phyloP scores from a whole-genome alignment of 1,284 basidiomycete genomes.

The Microbotryum violaceum region DNA sequence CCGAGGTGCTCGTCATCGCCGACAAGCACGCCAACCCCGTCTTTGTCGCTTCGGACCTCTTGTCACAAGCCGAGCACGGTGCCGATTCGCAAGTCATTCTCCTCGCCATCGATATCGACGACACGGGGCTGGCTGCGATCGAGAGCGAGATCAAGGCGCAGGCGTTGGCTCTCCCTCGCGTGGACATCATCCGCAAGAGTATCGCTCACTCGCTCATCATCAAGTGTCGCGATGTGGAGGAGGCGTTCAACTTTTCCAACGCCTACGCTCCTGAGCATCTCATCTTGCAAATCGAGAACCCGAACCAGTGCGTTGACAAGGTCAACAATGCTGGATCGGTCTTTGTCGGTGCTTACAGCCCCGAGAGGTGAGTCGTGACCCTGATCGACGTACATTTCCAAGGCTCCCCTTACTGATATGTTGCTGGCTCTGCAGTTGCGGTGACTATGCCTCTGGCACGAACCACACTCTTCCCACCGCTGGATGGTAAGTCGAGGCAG shows the following conservation, averaged over 20 bases:
- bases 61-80: conserved; percentile 97
- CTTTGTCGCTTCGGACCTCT: conserved; percentile 91
- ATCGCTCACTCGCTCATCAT: conserved; percentile 89
- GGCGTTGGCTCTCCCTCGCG: conserved; percentile 75
- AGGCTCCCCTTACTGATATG: neutral
- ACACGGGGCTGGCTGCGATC: conserved; percentile 60
- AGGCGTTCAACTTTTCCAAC: conserved; percentile 84
- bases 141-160: conserved; percentile 81
- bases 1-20: conserved; percentile 91
- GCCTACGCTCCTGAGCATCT: conserved; percentile 97
- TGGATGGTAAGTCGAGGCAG: conserved; percentile 1
- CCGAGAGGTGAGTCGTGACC: conserved; percentile 65
- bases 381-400: no score
- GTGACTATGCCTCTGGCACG: conserved; percentile 96
- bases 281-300: conserved; percentile 74
- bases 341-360: conserved; percentile 88
- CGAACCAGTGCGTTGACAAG: conserved; percentile 55
- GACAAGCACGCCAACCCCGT: conserved; percentile 76
- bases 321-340: conserved; percentile 92
- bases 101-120: conserved; percentile 64
- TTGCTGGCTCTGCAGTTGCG: conserved; percentile 55
- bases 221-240: conserved; percentile 56
- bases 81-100: conserved; percentile 96
- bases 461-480: conserved; percentile 70
- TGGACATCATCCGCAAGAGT: conserved; percentile 84